A percentile compares a stretch with the other conserved stretches of the same genome.
phyloP scores from a whole-genome alignment of 202 grass and related monocot genomes.

The Dendrocalamus latiflorus region DNA sequence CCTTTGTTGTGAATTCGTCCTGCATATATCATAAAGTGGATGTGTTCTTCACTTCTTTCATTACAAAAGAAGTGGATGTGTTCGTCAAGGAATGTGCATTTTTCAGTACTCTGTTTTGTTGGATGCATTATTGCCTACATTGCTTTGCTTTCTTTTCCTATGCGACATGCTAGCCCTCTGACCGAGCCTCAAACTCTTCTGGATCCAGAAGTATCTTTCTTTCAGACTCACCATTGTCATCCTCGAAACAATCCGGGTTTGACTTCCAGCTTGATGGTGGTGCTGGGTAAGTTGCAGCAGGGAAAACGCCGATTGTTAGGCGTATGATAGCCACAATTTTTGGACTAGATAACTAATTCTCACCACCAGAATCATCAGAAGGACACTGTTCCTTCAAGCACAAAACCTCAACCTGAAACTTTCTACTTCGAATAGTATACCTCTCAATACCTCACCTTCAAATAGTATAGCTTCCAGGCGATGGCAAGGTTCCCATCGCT shows the following conservation, averaged over 20 bases:
- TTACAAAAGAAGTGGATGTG: neutral
- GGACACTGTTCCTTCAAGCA: no score
- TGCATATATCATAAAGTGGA: neutral
- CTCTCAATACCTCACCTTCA: neutral
- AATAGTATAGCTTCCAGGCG: no score
- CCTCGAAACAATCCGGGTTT: neutral
- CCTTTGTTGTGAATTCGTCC: neutral
- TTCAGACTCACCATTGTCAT: neutral
- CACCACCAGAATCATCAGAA: neutral
- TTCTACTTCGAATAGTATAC: neutral
- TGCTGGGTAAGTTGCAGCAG: neutral
- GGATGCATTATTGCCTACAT: neutral
- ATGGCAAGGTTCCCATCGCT: neutral
- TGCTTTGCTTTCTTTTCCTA: neutral
- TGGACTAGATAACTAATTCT: neutral
- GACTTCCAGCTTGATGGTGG: neutral
- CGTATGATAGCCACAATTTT: neutral
- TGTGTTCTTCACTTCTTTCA: neutral
- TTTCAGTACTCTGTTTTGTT: no score
- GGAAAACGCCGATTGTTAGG: neutral
- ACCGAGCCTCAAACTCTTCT: neutral
- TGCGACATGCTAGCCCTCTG: neutral
- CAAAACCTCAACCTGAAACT: neutral
- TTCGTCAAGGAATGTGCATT: no score
- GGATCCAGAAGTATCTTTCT: neutral